These are phyloP conservation scores for Debaryomyces sp. DNA, from an alignment of 1,139 yeast species.

Conservation along the genomic window DNA sequence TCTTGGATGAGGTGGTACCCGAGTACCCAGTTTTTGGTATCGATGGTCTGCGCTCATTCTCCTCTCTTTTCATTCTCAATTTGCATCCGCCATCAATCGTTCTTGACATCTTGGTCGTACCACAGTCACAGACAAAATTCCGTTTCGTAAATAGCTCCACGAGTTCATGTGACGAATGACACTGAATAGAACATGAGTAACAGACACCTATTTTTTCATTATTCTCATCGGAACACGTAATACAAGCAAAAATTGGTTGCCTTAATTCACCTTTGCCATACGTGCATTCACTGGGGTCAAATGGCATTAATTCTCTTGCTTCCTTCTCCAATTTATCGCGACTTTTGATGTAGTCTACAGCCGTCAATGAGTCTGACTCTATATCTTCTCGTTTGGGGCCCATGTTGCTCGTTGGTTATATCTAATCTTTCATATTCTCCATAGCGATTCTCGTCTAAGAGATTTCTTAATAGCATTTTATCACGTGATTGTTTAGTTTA, in stretches of 20 bases:
- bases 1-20: not conserved
- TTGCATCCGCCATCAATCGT: constrained; percentile 59
- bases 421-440: not conserved
- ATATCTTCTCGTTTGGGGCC: not conserved
- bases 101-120: constrained; percentile 63
- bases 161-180: constrained; percentile 85
- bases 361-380: constrained; percentile 40
- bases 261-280: constrained; percentile 68
- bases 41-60: constrained; percentile 10
- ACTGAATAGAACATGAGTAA: constrained; percentile 92
- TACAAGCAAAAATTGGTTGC: constrained; percentile 85
- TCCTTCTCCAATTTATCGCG: constrained; percentile 59
- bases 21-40: constrained; percentile 17
- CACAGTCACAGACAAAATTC: constrained; percentile 88
- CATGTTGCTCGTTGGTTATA: not conserved
- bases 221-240: constrained; percentile 60
- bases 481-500: not conserved
- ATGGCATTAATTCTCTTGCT: constrained; percentile 85
- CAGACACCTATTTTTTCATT: constrained; percentile 67
- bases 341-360: constrained; percentile 49
- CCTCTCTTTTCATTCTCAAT: constrained; percentile 45
- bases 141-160: constrained; percentile 87
- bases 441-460: not conserved
- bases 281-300: constrained; percentile 84
- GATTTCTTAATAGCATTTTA: too few relatives aligned